Base-by-base conservation (phyloP, 2,329 filamentous ascomycete species). In the Colletotrichum gloeosporioides region DNA sequence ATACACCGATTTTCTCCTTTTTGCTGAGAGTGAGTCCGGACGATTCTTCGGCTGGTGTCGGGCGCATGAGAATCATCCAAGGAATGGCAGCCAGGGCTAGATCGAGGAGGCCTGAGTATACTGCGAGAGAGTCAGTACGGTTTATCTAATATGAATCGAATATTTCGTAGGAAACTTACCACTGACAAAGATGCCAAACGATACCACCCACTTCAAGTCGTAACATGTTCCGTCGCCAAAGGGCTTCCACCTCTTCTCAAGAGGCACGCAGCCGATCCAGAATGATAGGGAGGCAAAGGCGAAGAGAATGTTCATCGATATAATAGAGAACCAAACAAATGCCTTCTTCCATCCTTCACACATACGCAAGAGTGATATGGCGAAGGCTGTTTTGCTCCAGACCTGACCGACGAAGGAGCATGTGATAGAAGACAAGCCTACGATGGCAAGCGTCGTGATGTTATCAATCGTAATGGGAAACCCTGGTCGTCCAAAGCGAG, bases 351-450 rank as follows among this genome's bases (percentile, higher is more conserved):
- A 77, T 6, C 81, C 80, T 9, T 81, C 77, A 8, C 79, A 80
- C 34, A 85, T 78, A 6, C 82, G 80, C 12, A 84, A 77, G 6
- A 85, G 78, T 5, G 84, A 84, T 5, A 85, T 68, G 10, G 83
- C 84, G 59, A 86, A 85, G 3, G 85, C 85, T 1, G 84, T 85
- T 76, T 86, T 86, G 75, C 83, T 84, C 83, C 82, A 85, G 16
- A 82, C 80, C 10, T 44, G 84, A 79, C 7, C 81, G 80, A 27
- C 84, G 70, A 55, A 86, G 80, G 25, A 83, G 81, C 53, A 82
- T 74, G 27, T 81, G 80, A 65, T 80, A 77, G 25, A 81, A 71
- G 36, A 80, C 64, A 76, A 71, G 27, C 76, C 77, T 16, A 82
- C 71, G 5, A 76, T 32, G 6, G 75, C 34, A 22, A 77, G 39